Conservation (phyloP, 352 stramenopile genomes). For the Pythium folliculosum region DNA sequence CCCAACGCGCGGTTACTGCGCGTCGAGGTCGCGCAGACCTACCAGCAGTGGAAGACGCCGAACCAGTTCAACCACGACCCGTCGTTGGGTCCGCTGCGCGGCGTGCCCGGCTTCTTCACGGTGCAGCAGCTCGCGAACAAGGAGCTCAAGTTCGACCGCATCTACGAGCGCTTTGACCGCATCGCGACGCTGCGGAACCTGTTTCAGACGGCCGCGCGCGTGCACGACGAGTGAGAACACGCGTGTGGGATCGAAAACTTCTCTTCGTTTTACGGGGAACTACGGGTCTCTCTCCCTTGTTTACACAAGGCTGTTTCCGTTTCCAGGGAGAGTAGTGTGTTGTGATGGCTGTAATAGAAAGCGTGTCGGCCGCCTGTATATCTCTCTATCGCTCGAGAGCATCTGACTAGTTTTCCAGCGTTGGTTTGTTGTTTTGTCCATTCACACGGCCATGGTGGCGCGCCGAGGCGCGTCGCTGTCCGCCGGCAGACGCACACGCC, state of each 20-base stretch:
- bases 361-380: not conserved
- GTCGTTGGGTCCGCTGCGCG: conserved; percentile 44
- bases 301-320: too few relatives aligned
- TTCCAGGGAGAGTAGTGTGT: not conserved
- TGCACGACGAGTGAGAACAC: conserved; percentile 15
- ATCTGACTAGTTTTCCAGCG: too few relatives aligned
- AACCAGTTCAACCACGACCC: conserved; percentile 61
- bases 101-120: conserved; percentile 60
- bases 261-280: not conserved
- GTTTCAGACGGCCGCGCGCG: conserved; percentile 5
- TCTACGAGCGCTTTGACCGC: conserved; percentile 31
- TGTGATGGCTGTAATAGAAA: conserved; percentile 1
- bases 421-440: too few relatives aligned
- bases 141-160: conserved; percentile 45
- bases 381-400: conserved; percentile 8
- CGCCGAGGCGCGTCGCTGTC: not conserved
- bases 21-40: conserved; percentile 63
- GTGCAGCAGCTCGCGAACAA: conserved; percentile 23
- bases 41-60: conserved; percentile 61
- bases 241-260: not conserved
- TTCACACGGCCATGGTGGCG: conserved; percentile 4
- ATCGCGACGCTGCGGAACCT: conserved; percentile 14
- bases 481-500: too few relatives aligned
- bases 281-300: not conserved
- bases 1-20: conserved; percentile 55